Evolutionary conservation across 2,329 filamentous ascomycete genomes (phyloP).

Genomic region (Herpotrichia juniperi): DNA sequence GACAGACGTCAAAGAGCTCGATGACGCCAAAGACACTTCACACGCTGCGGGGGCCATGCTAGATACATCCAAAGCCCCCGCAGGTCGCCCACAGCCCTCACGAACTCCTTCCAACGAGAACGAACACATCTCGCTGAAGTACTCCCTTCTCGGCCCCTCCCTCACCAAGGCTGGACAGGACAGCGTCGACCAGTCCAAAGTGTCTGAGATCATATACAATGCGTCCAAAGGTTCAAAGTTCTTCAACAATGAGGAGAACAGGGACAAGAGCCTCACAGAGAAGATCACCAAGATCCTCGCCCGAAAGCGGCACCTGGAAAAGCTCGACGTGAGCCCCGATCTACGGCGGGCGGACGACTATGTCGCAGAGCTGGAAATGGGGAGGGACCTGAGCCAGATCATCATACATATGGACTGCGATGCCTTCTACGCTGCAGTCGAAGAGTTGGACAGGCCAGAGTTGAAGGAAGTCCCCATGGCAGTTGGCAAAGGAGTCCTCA

Average conservation of each 20-base stretch:
- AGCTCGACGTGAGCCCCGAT: slow-evolving; percentile 74
- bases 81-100: slow-evolving; percentile 22
- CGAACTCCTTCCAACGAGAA: slow-evolving; percentile 31
- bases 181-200: slow-evolving; percentile 89
- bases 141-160: slow-evolving; percentile 86
- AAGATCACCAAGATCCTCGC: slow-evolving; percentile 83
- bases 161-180: slow-evolving; percentile 94
- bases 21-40: neutral
- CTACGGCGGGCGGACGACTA: slow-evolving; percentile 79
- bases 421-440: slow-evolving; percentile 95
- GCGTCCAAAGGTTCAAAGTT: slow-evolving; percentile 96
- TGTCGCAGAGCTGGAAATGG: slow-evolving; percentile 77
- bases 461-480: slow-evolving; percentile 87
- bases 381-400: slow-evolving; percentile 80
- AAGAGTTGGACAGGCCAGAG: slow-evolving; percentile 76
- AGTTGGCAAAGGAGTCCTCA: slow-evolving; percentile 76
- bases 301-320: slow-evolving; percentile 77
- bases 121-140: slow-evolving; percentile 77
- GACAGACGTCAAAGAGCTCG: neutral
- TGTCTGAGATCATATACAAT: slow-evolving; percentile 96
- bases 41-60: neutral
- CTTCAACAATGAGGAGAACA: slow-evolving; percentile 87
- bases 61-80: neutral
- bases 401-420: slow-evolving; percentile 96
- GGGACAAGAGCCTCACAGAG: slow-evolving; percentile 79